Evolutionary conservation across 345 rosid species (phyloP).

Genomic region (Eucalyptus sp.): DNA sequence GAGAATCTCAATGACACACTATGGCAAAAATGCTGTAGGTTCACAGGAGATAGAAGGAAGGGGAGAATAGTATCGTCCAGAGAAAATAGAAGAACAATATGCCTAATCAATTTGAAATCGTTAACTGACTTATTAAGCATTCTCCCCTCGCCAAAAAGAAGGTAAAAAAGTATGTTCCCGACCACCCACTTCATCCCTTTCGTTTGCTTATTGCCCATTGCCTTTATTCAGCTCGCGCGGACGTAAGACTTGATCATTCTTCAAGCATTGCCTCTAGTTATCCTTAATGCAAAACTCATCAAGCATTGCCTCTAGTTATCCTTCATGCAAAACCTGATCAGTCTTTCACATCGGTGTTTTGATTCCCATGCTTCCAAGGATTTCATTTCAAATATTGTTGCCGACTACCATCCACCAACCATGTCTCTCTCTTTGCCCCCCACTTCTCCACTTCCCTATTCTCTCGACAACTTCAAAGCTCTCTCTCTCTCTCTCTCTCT

Average conservation of each 20-base stretch:
- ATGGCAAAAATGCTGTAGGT: not conserved
- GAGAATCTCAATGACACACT: too few species aligned
- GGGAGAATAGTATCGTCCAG: not conserved
- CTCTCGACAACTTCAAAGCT: not conserved
- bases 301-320: not conserved
- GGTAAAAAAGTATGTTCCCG: not conserved
- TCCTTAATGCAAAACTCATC: not conserved
- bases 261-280: not conserved
- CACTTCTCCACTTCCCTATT: not conserved
- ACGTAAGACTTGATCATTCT: not conserved
- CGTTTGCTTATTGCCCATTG: not conserved
- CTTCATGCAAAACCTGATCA: not conserved
- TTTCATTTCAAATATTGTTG: not conserved
- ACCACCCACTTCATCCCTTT: not conserved
- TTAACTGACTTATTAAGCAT: not conserved
- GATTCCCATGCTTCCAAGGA: not conserved
- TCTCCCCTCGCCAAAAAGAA: not conserved
- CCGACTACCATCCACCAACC: not conserved
- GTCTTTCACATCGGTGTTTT: not conserved
- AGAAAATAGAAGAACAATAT: not conserved
- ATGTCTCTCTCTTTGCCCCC: not conserved
- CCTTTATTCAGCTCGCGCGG: not conserved
- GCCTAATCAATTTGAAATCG: not conserved
- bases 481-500: not conserved
- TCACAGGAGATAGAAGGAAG: not conserved